Evolutionary conservation across 2,329 filamentous ascomycete genomes (phyloP).

Genomic region (Fusarium redolens): DNA sequence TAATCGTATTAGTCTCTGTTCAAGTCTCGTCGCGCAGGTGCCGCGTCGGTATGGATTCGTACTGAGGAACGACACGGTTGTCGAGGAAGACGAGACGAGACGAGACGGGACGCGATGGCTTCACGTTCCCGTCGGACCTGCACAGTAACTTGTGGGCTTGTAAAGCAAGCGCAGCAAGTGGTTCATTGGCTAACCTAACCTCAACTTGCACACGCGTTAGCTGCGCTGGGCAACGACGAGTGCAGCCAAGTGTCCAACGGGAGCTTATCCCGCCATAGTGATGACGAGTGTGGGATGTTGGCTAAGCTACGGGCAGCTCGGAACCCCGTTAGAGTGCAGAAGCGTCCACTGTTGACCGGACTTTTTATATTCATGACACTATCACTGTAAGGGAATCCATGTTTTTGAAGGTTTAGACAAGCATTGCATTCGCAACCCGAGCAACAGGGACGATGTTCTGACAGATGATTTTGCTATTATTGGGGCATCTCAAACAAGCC

Average conservation of each 20-base stretch:
- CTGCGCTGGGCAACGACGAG: slow-evolving; percentile 19
- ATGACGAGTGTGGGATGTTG: slow-evolving; percentile 40
- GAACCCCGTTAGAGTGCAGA: slow-evolving; percentile 41
- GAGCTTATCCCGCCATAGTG: slow-evolving; percentile 21
- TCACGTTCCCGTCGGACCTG: slow-evolving; percentile 23
- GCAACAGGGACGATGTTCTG: slow-evolving; percentile 14
- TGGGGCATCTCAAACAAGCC: slow-evolving; percentile 20
- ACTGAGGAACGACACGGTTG: slow-evolving; percentile 36
- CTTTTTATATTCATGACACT: slow-evolving; percentile 9
- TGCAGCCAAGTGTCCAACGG: slow-evolving; percentile 1
- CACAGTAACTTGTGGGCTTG: not conserved
- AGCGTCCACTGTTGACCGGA: slow-evolving; percentile 25
- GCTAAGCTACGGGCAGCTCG: slow-evolving; percentile 33
- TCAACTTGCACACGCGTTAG: slow-evolving; percentile 32
- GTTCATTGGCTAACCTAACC: slow-evolving; percentile 31
- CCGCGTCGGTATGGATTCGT: slow-evolving; percentile 27
- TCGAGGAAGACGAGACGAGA: slow-evolving; percentile 21
- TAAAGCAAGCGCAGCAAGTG: slow-evolving; percentile 13
- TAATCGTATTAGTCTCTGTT: not conserved
- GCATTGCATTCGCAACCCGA: slow-evolving; percentile 27
- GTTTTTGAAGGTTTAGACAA: slow-evolving; percentile 27
- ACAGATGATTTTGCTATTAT: slow-evolving; percentile 20
- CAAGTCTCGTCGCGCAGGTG: slow-evolving; percentile 24
- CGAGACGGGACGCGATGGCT: slow-evolving; percentile 34
- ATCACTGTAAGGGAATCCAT: slow-evolving; percentile 33